A percentile compares a stretch with the other conserved stretches of the same genome.
These are phyloP conservation scores for Pichia sp. DNA, from an alignment of 1,139 yeast genomes.

Conservation along the genomic window DNA sequence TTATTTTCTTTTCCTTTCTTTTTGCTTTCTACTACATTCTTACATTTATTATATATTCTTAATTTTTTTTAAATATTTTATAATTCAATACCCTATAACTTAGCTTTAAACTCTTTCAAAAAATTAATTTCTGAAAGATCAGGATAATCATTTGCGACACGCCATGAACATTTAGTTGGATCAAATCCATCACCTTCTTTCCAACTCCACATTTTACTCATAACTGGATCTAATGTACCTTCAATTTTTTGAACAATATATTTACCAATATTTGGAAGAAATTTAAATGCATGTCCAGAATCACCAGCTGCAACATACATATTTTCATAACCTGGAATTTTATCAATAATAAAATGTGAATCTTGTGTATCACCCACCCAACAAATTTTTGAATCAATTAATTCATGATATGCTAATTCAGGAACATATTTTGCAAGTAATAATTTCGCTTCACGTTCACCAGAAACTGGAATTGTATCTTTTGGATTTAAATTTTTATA, in stretches of 20 bases:
- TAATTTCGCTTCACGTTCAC: conserved; percentile 28
- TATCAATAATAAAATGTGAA: conserved; percentile 38
- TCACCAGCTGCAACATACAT: conserved; percentile 35
- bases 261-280: conserved; percentile 39
- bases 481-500: conserved; percentile 29
- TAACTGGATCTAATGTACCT: conserved; percentile 23
- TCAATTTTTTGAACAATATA: conserved; percentile 32
- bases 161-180: conserved; percentile 31
- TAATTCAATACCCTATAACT: not conserved
- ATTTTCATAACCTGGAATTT: conserved; percentile 31
- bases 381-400: conserved; percentile 36
- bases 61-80: not conserved
- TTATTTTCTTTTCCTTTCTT: too few species aligned
- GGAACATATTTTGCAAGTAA: conserved; percentile 33
- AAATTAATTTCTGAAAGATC: conserved; percentile 31
- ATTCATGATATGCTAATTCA: conserved; percentile 33
- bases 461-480: conserved; percentile 35
- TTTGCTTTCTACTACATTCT: too few species aligned
- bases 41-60: too few species aligned
- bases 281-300: conserved; percentile 41
- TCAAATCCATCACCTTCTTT: conserved; percentile 24
- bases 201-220: conserved; percentile 32
- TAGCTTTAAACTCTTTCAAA: conserved; percentile 10
- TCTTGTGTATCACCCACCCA: conserved; percentile 44
- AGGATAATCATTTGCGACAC: conserved; percentile 27